Evolutionary conservation across 176 grass and related monocot species (phyloP).

Genomic region (Bromus sterilis): DNA sequence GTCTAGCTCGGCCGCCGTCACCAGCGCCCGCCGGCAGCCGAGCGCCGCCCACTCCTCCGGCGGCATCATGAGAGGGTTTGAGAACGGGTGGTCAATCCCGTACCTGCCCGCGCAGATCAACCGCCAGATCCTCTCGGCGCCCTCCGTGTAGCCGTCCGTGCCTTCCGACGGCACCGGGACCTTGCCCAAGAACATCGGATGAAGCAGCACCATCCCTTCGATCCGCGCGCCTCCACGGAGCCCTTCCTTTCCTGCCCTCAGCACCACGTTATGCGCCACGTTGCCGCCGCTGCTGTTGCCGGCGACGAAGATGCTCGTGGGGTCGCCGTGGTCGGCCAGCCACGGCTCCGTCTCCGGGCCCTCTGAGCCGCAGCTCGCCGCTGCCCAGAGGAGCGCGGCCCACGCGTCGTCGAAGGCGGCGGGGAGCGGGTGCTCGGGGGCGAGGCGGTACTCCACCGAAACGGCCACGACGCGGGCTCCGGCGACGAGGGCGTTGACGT

Average conservation of each 20-base stretch:
- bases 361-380: background rate
- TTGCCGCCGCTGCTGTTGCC: slow-evolving; percentile 52
- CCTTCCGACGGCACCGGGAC: slow-evolving; percentile 20
- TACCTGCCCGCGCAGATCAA: slow-evolving; percentile 6
- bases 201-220: slow-evolving; percentile 35
- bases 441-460: slow-evolving; percentile 41
- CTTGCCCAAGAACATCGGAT: slow-evolving; percentile 50
- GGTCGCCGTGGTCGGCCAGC: slow-evolving; percentile 48
- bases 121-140: slow-evolving; percentile 1
- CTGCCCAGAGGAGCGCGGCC: slow-evolving; percentile 32
- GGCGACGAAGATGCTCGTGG: slow-evolving; percentile 27
- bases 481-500: slow-evolving; percentile 26
- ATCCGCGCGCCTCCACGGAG: background rate
- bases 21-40: slow-evolving; percentile 29
- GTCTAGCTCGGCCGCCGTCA: slow-evolving; percentile 38
- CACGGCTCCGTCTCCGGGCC: slow-evolving; percentile 32
- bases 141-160: background rate
- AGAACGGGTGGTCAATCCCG: slow-evolving; percentile 40
- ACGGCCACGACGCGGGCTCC: slow-evolving; percentile 20
- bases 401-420: slow-evolving; percentile 41
- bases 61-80: slow-evolving; percentile 32
- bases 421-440: slow-evolving; percentile 39
- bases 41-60: slow-evolving; percentile 22
- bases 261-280: slow-evolving; percentile 46
- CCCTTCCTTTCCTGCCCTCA: background rate